phyloP scores from a whole-genome alignment of 768 basidiomycete genomes.

The Kwoniella mangroviensis region DNA sequence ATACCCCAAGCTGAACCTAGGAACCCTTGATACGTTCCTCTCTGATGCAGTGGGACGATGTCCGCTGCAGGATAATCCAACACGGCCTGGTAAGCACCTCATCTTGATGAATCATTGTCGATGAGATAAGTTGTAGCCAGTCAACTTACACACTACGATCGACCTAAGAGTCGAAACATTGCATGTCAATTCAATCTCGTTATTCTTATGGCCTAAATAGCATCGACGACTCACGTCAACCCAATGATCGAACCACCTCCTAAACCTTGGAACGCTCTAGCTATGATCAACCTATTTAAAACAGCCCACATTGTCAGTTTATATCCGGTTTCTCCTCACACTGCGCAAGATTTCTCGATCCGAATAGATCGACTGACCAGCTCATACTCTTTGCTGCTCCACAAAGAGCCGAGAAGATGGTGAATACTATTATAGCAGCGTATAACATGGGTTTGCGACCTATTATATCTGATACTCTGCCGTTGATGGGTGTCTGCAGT shows the following conservation, averaged over 20 bases:
- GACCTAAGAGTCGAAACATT: constrained; percentile 7
- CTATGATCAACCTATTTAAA: constrained; percentile 45
- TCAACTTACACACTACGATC: constrained; percentile 39
- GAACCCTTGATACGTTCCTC: constrained; percentile 72
- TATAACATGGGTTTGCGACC: constrained; percentile 53
- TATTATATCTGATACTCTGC: constrained; percentile 51
- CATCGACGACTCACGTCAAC: constrained; percentile 44
- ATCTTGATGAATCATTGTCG: neutral
- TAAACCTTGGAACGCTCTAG: constrained; percentile 49
- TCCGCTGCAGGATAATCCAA: constrained; percentile 58
- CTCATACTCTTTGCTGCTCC: constrained; percentile 46
- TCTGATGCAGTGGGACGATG: constrained; percentile 78
- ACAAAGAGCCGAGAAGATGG: constrained; percentile 48
- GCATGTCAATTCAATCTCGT: neutral
- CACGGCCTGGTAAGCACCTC: neutral
- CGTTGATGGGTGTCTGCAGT: constrained; percentile 41
- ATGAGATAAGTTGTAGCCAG: neutral
- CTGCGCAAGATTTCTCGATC: neutral
- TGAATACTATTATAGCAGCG: constrained; percentile 46
- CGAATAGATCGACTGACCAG: constrained; percentile 24
- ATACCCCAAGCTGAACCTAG: constrained; percentile 75
- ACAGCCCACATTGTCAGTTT: too few relatives aligned
- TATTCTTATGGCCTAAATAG: too few relatives aligned
- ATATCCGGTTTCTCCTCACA: neutral
- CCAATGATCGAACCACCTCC: constrained; percentile 54